These are phyloP conservation scores for Lolium perenne DNA, from an alignment of 176 grass and related monocot species.

Conservation along the genomic window DNA sequence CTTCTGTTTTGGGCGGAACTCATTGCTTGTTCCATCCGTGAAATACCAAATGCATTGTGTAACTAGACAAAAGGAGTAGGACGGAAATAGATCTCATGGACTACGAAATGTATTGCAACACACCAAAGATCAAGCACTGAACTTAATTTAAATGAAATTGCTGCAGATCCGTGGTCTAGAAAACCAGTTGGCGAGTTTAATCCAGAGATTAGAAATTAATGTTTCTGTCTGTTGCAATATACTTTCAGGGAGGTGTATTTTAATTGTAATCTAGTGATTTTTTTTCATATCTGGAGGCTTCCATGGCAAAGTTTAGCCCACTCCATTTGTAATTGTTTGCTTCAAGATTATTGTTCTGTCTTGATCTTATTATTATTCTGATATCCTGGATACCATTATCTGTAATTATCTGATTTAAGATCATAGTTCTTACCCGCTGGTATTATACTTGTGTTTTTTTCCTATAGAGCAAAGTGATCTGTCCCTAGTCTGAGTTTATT, in stretches of 20 bases:
- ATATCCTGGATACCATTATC: not conserved
- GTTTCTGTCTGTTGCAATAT: not conserved
- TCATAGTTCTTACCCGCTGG: no score
- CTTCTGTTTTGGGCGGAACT: not conserved
- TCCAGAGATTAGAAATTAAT: not conserved
- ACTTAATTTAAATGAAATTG: conserved; percentile 1
- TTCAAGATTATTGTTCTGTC: not conserved
- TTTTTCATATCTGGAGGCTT: not conserved
- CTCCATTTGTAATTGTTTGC: not conserved
- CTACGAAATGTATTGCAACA: not conserved
- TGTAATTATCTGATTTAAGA: no score
- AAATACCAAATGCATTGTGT: not conserved
- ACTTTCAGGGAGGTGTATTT: not conserved
- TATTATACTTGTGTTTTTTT: no score
- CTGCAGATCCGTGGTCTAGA: not conserved
- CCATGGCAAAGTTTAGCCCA: not conserved
- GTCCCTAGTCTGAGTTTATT: no score
- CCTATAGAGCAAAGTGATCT: no score
- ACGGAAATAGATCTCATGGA: not conserved
- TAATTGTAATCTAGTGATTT: not conserved
- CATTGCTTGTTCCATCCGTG: not conserved
- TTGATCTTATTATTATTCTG: not conserved
- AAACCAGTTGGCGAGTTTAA: not conserved
- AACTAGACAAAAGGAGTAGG: not conserved
- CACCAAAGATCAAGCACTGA: not conserved